These are phyloP conservation scores for Sporothrix curviconia DNA, from an alignment of 2,329 filamentous ascomycete genomes.

Conservation along the genomic window DNA sequence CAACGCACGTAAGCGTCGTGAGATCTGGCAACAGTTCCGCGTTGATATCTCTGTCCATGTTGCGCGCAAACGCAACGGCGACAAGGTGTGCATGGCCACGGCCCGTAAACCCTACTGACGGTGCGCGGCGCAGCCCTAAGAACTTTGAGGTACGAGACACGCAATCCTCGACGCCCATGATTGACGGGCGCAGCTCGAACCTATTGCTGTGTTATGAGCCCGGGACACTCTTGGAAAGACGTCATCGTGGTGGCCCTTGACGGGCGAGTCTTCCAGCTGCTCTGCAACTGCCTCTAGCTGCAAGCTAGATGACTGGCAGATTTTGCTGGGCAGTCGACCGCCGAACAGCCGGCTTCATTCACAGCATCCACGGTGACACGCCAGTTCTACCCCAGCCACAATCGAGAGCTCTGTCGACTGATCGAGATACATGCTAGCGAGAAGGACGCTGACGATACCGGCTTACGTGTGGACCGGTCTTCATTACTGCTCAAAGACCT, in stretches of 20 bases:
- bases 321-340: neutral
- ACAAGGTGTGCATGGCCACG: neutral
- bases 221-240: neutral
- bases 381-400: constrained; percentile 3
- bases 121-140: neutral
- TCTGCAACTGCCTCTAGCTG: neutral
- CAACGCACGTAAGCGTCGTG: constrained; percentile 2
- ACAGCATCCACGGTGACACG: constrained; percentile 2
- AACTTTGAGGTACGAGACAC: constrained; percentile 2
- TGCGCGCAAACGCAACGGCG: neutral
- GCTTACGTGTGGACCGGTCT: too few relatives aligned
- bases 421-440: neutral
- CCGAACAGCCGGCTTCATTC: neutral
- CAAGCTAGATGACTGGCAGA: neutral
- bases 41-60: neutral
- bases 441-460: constrained; percentile 8
- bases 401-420: neutral
- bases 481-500: too few relatives aligned
- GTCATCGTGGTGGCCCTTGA: too few relatives aligned
- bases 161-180: neutral
- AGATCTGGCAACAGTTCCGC: constrained; percentile 5
- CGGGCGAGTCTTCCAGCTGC: neutral
- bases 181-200: neutral
- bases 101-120: neutral
- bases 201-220: neutral